Evolutionary conservation across 768 basidiomycete species (phyloP), one percentile per base, ranked within the genome.

Genomic region (Gloeopeniophorella convolvens): DNA sequence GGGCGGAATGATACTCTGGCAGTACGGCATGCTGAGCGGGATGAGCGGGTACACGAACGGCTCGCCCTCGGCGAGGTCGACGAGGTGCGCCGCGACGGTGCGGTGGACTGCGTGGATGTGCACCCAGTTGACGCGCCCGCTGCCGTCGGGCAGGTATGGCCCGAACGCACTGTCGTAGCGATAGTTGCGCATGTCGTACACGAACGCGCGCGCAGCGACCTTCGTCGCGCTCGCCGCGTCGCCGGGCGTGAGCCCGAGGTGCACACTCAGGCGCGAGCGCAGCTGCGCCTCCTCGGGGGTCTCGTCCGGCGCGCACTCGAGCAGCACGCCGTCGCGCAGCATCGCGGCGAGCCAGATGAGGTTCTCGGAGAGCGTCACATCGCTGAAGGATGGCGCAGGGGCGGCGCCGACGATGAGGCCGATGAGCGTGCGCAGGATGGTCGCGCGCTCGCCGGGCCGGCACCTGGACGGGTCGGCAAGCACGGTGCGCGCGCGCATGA

Each of bases 111-210:
- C 74, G 57, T 69, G 70, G 27, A 85, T 36, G 62, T 82, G 80
- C 20, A 66, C 67, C 84, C 84, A 86, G 58, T 86, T 73, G 4
- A 84, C 66, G 1, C 60, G 60, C 21, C 63, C 76, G 36, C 62
- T 65, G 9, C 74, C 75, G 18, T 70, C 69, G 16, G 62, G 57
- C 49, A 72, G 48, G 60, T 79, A 79, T 3, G 84, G 85, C 1
- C 83, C 85, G 52, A 73, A 86, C 3, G 63, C 63, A 50, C 73
- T 78, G 8, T 69, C 69, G 24, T 64, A 60, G 1, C 63, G 63
- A 63, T 85, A 84, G 30, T 83, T 72, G 3, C 76, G 71, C 61
- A 83, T 70, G 51, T 76, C 72, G 56, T 89, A 89, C 15, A 86
- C 79, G 51, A 64, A 79, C 2, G 74, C 75, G 33, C 79, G 73